Evolutionary conservation across 768 basidiomycete genomes (phyloP).

Genomic region (Tylopilus vinaceipallidus): DNA sequence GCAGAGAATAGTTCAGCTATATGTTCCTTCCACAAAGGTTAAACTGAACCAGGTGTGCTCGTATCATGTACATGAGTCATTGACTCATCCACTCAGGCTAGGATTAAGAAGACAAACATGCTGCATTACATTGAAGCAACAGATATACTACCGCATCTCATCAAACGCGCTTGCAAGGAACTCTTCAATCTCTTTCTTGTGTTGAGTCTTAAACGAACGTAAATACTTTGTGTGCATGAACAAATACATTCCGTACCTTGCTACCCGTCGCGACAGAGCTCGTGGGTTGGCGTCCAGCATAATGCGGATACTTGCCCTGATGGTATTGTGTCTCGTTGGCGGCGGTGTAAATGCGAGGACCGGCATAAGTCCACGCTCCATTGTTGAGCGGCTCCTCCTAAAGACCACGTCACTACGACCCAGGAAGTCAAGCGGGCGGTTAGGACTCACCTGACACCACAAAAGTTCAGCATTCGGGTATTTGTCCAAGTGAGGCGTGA

Average conservation of each 20-base stretch:
- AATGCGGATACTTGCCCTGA: slow-evolving; percentile 84
- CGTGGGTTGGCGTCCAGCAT: slow-evolving; percentile 90
- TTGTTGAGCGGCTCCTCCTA: slow-evolving; percentile 96
- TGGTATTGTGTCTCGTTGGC: slow-evolving; percentile 88
- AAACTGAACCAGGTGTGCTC: no score
- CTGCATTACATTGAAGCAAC: background rate
- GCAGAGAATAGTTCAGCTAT: no score
- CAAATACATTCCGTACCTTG: slow-evolving; percentile 53
- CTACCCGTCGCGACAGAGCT: slow-evolving; percentile 91
- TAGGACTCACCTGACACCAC: slow-evolving; percentile 74
- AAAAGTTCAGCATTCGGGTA: slow-evolving; percentile 93
- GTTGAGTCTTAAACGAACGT: slow-evolving; percentile 50
- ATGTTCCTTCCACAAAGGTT: no score
- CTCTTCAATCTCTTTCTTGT: slow-evolving; percentile 88
- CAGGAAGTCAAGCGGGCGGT: background rate
- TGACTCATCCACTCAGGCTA: slow-evolving; percentile 8
- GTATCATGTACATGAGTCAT: no score
- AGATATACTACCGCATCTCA: slow-evolving; percentile 13
- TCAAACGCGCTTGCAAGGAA: slow-evolving; percentile 66
- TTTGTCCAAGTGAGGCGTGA: slow-evolving; percentile 92
- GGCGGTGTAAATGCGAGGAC: slow-evolving; percentile 92
- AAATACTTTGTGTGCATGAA: background rate
- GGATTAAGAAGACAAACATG: background rate
- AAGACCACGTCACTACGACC: slow-evolving; percentile 7
- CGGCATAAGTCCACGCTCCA: slow-evolving; percentile 96